Percentiles rank a stretch among this genome's conserved stretches.
These are phyloP conservation scores for Arxiozyma telluris DNA, from an alignment of 1,139 yeast species.

Conservation along the genomic window DNA sequence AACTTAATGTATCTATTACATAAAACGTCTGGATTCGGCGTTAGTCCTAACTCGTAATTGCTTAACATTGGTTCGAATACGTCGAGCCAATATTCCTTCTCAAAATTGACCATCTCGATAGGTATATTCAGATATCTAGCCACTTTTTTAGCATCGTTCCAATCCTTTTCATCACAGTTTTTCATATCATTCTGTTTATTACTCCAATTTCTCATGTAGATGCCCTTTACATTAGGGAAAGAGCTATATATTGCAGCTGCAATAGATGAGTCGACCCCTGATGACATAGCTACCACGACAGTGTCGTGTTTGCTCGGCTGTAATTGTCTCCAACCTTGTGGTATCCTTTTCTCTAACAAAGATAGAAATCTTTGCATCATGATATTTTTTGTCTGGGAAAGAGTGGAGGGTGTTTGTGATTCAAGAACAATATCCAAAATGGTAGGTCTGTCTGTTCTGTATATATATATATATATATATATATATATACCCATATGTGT, in stretches of 20 bases:
- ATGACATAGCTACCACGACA: conserved; percentile 83
- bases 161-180: conserved; percentile 74
- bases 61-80: conserved; percentile 90
- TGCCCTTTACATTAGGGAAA: conserved; percentile 52
- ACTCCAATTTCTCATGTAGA: conserved; percentile 94
- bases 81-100: conserved; percentile 82
- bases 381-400: too few relatives aligned
- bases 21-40: conserved; percentile 93
- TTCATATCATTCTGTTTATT: conserved; percentile 24
- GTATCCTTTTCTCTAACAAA: conserved; percentile 7
- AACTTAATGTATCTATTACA: conserved; percentile 83
- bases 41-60: conserved; percentile 57
- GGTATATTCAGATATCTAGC: conserved; percentile 55
- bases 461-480: too few relatives aligned
- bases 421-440: too few relatives aligned
- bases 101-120: conserved; percentile 73
- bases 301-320: conserved; percentile 47
- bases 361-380: background rate
- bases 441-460: too few relatives aligned
- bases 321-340: conserved; percentile 26
- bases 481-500: background rate
- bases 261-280: conserved; percentile 94
- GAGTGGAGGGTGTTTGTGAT: too few relatives aligned
- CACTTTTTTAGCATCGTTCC: conserved; percentile 72
- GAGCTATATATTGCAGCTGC: conserved; percentile 64